phyloP scores from a whole-genome alignment of 345 rosid species.

The Angophora floribunda region DNA sequence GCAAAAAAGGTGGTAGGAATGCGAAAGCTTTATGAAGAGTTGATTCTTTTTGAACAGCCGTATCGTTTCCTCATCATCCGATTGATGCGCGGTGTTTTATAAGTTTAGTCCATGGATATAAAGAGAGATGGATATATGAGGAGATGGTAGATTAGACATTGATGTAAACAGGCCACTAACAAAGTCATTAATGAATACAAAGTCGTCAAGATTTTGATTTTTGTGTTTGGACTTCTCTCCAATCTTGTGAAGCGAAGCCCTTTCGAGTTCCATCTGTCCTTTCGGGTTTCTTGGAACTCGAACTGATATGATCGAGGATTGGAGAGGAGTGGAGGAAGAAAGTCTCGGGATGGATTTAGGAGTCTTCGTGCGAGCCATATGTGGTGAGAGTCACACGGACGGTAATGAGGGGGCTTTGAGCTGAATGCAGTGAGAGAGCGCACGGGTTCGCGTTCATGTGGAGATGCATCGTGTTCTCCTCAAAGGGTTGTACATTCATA shows the following conservation, averaged over 20 bases:
- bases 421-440: background rate
- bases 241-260: background rate
- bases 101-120: background rate
- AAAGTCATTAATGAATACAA: background rate
- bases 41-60: background rate
- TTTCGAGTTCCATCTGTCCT: too few species aligned
- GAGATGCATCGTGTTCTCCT: background rate
- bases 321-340: too few species aligned
- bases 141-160: background rate
- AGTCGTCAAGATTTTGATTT: background rate
- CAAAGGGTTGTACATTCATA: too few species aligned
- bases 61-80: background rate
- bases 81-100: background rate
- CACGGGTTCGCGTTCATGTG: background rate
- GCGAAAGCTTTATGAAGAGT: conserved; percentile 10
- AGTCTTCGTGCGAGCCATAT: background rate
- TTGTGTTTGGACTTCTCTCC: background rate
- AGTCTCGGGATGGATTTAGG: background rate
- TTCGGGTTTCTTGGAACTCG: too few species aligned
- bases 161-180: background rate
- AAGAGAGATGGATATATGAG: background rate
- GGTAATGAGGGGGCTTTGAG: background rate
- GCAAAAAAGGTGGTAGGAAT: conserved; percentile 62
- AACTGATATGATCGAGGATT: too few species aligned
- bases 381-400: background rate